A percentile compares a stretch with the other conserved stretches of the same genome.
Evolutionary conservation across 2,329 filamentous ascomycete genomes (phyloP).

Genomic region (Corynespora cassiicola): DNA sequence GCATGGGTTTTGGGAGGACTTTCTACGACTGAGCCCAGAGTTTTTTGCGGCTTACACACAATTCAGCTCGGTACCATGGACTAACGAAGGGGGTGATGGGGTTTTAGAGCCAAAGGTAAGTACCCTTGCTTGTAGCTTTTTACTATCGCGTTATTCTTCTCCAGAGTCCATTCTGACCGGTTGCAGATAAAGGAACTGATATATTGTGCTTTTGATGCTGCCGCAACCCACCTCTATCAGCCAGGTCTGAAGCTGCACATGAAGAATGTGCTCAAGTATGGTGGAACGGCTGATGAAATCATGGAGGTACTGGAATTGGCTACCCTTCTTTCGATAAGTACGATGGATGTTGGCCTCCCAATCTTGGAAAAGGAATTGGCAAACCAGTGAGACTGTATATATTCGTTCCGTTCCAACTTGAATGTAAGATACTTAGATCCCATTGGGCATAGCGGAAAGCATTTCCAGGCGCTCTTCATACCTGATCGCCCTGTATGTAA

Average conservation of each 20-base stretch:
- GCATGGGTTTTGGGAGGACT: conserved; percentile 55
- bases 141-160: no score
- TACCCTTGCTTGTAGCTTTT: conserved; percentile 1
- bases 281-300: conserved; percentile 55
- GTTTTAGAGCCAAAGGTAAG: conserved; percentile 52
- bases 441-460: no score
- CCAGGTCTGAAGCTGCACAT: conserved; percentile 58
- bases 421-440: no score
- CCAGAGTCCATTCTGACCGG: not conserved
- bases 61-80: conserved; percentile 54
- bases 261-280: conserved; percentile 55
- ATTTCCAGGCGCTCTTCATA: no score
- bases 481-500: no score
- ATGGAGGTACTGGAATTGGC: conserved; percentile 58
- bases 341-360: conserved; percentile 32
- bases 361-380: conserved; percentile 31
- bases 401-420: no score
- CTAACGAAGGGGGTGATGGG: conserved; percentile 34
- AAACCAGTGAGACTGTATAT: no score
- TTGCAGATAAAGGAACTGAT: conserved; percentile 52
- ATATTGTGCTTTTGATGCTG: conserved; percentile 57
- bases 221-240: conserved; percentile 56
- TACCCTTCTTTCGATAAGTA: conserved; percentile 38
- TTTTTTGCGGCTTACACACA: conserved; percentile 58
- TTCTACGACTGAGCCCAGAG: conserved; percentile 52